Percentiles rank a stretch among this genome's conserved stretches.
Evolutionary conservation across 2,329 filamentous ascomycete genomes (phyloP).

Genomic region (Chrysosporium queenslandicum): DNA sequence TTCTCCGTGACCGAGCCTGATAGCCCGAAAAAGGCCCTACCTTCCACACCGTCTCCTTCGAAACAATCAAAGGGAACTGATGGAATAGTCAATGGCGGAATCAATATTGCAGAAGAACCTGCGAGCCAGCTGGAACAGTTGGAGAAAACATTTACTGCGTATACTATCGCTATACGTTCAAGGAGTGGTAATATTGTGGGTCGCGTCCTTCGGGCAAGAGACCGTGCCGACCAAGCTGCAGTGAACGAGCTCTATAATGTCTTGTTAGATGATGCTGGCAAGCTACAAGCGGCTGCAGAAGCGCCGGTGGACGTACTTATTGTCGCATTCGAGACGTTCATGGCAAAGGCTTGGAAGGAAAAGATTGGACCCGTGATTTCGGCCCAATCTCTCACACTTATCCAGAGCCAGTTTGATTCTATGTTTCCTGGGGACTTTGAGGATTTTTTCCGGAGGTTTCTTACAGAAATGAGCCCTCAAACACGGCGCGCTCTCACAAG

Average conservation of each 20-base stretch:
- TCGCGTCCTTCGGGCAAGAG: constrained; percentile 60
- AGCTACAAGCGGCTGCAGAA: constrained; percentile 64
- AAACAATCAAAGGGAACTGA: constrained; percentile 37
- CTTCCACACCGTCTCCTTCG: constrained; percentile 20
- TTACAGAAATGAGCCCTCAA: constrained; percentile 47
- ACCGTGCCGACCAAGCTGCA: constrained; percentile 60
- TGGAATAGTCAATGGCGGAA: constrained; percentile 40
- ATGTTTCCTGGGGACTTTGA: constrained; percentile 42
- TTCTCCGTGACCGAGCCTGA: constrained; percentile 32
- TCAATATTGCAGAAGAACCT: constrained; percentile 41
- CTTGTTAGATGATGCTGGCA: constrained; percentile 71
- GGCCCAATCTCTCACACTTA: constrained; percentile 55
- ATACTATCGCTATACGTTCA: constrained; percentile 69
- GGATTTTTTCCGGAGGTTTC: constrained; percentile 45
- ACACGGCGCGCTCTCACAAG: constrained; percentile 68
- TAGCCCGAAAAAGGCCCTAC: constrained; percentile 6
- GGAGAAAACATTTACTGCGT: constrained; percentile 77
- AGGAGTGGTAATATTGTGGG: constrained; percentile 81
- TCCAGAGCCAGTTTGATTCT: constrained; percentile 49
- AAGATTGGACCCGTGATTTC: constrained; percentile 79
- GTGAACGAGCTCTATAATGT: constrained; percentile 88
- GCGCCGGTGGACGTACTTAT: constrained; percentile 76
- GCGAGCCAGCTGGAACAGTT: constrained; percentile 60
- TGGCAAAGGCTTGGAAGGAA: constrained; percentile 77
- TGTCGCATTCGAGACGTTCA: constrained; percentile 85